These are phyloP conservation scores for Aphanomyces invadans DNA, from an alignment of 352 stramenopile genomes.

Conservation along the genomic window DNA sequence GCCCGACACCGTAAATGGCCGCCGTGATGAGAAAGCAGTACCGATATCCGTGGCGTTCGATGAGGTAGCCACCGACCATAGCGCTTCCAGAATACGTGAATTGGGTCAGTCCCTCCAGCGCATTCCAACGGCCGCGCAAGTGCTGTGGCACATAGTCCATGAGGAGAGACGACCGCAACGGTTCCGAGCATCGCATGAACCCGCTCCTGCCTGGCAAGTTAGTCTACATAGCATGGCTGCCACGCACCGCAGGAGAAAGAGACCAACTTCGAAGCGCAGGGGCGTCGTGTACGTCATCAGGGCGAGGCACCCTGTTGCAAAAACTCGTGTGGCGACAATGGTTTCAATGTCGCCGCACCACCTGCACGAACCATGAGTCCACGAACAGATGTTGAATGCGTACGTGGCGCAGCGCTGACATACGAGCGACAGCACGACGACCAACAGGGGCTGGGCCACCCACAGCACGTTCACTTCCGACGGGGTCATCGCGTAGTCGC, in stretches of 20 bases:
- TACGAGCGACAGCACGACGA: slow-evolving; percentile 56
- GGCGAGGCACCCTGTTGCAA: slow-evolving; percentile 56
- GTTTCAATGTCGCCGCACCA: slow-evolving; percentile 57
- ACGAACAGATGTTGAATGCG: neutral
- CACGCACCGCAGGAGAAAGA: slow-evolving; percentile 53
- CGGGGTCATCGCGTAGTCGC: slow-evolving; percentile 62
- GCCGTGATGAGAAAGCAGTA: slow-evolving; percentile 71
- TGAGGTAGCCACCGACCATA: slow-evolving; percentile 65
- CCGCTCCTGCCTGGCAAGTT: too few species aligned
- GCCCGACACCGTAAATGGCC: slow-evolving; percentile 48
- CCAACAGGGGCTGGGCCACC: slow-evolving; percentile 50
- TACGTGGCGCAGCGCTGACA: slow-evolving; percentile 43
- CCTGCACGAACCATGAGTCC: neutral
- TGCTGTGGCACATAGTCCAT: slow-evolving; percentile 75
- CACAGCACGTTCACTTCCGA: slow-evolving; percentile 65
- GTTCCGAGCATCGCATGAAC: slow-evolving; percentile 79
- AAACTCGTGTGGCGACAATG: slow-evolving; percentile 48
- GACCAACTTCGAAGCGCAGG: slow-evolving; percentile 45
- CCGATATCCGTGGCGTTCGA: slow-evolving; percentile 67
- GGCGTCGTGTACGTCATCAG: slow-evolving; percentile 53
- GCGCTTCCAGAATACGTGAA: slow-evolving; percentile 75
- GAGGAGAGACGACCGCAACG: slow-evolving; percentile 59
- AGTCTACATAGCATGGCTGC: too few species aligned
- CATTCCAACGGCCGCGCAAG: slow-evolving; percentile 69
- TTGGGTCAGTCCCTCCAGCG: slow-evolving; percentile 59